These are phyloP conservation scores for Tuber aestivum DNA, from an alignment of 495 filamentous ascomycete genomes.

Conservation along the genomic window DNA sequence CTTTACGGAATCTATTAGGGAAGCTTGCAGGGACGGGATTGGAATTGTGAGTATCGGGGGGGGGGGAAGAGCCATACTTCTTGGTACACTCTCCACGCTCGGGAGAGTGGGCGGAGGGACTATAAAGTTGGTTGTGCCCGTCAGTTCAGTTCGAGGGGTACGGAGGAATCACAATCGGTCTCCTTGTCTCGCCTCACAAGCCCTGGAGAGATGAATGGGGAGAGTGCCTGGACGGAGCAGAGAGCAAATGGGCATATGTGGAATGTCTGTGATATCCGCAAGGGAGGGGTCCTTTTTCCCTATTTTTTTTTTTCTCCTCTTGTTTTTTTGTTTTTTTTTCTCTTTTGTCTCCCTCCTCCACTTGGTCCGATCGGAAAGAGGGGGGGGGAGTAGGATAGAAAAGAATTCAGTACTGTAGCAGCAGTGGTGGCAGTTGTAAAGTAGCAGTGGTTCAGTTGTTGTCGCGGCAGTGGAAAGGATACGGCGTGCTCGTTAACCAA, in stretches of 20 bases:
- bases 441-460: background rate
- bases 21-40: constrained; percentile 1
- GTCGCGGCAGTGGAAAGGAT: background rate
- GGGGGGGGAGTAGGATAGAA: background rate
- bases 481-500: background rate
- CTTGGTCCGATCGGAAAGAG: background rate
- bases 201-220: background rate
- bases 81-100: constrained; percentile 4
- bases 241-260: background rate
- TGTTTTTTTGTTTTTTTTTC: background rate
- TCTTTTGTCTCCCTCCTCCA: background rate
- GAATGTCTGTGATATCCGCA: constrained; percentile 2
- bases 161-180: constrained; percentile 2
- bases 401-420: background rate
- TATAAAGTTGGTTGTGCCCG: constrained; percentile 2
- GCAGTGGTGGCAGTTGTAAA: background rate
- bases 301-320: background rate
- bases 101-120: constrained; percentile 1
- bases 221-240: background rate
- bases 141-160: background rate
- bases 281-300: background rate
- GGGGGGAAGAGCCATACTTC: background rate
- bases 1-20: background rate
- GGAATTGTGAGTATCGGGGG: background rate
- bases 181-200: background rate